These are phyloP conservation scores for Aulographum hederae DNA, from an alignment of 2,329 filamentous ascomycete genomes.

Conservation along the genomic window DNA sequence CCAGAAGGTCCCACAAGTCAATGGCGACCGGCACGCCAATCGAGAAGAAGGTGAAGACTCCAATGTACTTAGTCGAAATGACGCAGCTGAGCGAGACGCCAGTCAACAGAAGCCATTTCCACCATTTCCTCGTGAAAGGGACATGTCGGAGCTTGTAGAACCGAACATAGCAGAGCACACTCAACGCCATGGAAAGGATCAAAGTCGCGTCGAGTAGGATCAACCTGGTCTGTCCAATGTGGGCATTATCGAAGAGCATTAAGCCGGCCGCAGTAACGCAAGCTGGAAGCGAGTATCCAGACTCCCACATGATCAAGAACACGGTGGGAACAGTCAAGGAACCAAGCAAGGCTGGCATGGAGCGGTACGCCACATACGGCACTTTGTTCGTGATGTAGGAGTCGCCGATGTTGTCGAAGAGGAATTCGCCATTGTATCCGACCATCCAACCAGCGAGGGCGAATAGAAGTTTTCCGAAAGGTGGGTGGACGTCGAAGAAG, in stretches of 20 bases:
- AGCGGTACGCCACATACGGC: slow-evolving; percentile 88
- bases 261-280: slow-evolving; percentile 73
- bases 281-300: slow-evolving; percentile 86
- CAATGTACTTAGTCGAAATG: slow-evolving; percentile 97
- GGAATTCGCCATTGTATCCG: slow-evolving; percentile 89
- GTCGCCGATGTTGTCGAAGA: slow-evolving; percentile 98
- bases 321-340: slow-evolving; percentile 84
- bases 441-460: slow-evolving; percentile 95
- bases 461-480: slow-evolving; percentile 94
- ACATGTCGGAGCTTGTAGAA: slow-evolving; percentile 92
- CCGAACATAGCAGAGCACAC: slow-evolving; percentile 82
- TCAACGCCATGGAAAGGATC: slow-evolving; percentile 90
- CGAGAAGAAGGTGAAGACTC: slow-evolving; percentile 89
- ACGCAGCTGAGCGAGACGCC: slow-evolving; percentile 91
- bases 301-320: slow-evolving; percentile 99
- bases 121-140: slow-evolving; percentile 91
- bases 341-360: slow-evolving; percentile 79
- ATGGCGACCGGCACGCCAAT: slow-evolving; percentile 87
- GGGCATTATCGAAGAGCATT: slow-evolving; percentile 89
- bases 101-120: slow-evolving; percentile 96
- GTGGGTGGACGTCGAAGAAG: slow-evolving; percentile 99
- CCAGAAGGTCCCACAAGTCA: slow-evolving; percentile 85
- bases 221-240: slow-evolving; percentile 87
- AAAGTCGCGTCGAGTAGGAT: slow-evolving; percentile 90
- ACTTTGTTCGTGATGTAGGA: slow-evolving; percentile 96